phyloP scores from a whole-genome alignment of 352 stramenopile species.

The Pythium brassicae region DNA sequence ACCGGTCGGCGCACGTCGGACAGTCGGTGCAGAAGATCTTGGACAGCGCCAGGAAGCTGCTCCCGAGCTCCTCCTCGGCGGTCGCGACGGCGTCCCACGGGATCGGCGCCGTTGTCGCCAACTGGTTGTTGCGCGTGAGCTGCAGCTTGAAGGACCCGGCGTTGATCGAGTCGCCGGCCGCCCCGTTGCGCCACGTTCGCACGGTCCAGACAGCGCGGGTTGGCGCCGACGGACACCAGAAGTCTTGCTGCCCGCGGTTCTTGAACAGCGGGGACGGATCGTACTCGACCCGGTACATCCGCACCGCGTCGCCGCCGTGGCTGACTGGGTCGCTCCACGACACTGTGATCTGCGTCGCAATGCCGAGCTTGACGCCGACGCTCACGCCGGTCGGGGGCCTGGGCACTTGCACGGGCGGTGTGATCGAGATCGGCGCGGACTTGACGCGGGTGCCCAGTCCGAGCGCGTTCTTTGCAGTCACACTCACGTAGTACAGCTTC shows the following conservation, averaged over 20 bases:
- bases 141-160: constrained; percentile 55
- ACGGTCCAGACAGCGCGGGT: constrained; percentile 60
- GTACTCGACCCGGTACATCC: constrained; percentile 80
- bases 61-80: constrained; percentile 74
- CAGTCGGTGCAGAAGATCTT: constrained; percentile 67
- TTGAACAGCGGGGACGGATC: constrained; percentile 65
- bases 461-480: constrained; percentile 86
- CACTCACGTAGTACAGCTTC: constrained; percentile 77
- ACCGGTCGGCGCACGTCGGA: constrained; percentile 28
- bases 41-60: constrained; percentile 23
- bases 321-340: constrained; percentile 45
- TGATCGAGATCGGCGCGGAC: constrained; percentile 39
- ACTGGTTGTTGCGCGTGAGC: constrained; percentile 40
- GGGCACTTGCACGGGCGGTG: constrained; percentile 74
- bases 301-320: constrained; percentile 51
- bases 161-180: constrained; percentile 26
- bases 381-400: constrained; percentile 56
- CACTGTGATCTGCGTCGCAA: constrained; percentile 61
- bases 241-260: constrained; percentile 52
- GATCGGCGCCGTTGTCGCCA: constrained; percentile 76
- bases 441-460: constrained; percentile 43
- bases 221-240: constrained; percentile 55
- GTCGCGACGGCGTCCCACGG: constrained; percentile 90
- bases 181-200: constrained; percentile 21
- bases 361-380: constrained; percentile 73